Evolutionary conservation across 164 flowering plant species (phyloP), one percentile per base, ranked within the genome.

Genomic region (Saururus chinensis): DNA sequence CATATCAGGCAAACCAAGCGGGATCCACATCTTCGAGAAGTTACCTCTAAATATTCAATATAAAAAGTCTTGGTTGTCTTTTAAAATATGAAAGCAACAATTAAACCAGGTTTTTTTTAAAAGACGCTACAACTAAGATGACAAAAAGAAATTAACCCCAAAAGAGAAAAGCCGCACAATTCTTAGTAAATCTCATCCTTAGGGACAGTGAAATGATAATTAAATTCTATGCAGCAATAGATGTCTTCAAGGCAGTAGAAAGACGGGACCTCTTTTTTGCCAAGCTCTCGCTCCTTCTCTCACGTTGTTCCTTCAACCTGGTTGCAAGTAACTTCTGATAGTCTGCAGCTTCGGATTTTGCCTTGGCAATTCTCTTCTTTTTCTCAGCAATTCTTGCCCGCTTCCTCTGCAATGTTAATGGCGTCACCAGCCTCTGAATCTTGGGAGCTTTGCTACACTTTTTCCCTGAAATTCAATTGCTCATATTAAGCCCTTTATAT

Each of bases 191-290:
- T n/a, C n/a, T n/a, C n/a, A n/a, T n/a, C n/a, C n/a, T n/a, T n/a
- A n/a, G n/a, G n/a, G n/a, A n/a, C n/a, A n/a, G n/a, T n/a, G n/a
- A n/a, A n/a, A n/a, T n/a, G n/a, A n/a, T n/a, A n/a, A n/a, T n/a
- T n/a, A n/a, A n/a, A n/a, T n/a, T n/a, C n/a, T n/a, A n/a, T n/a
- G 75, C 72, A 0, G 69, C 71, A 66, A 69, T 58, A 42, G 80
- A 74, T 24, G 80, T 79, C 75, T 76, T 81, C 1, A 81, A 72
- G 25, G 82, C 84, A 41, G 74, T 70, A 59, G 84, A 81, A 55
- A 81, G 82, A 21, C 74, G 73, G 59, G 81, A 81, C 42, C 84
- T 71, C 74, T 63, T 81, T 77, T 73, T 78, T n/a, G 81, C 81
- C 49, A 78, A 66, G 59, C 81, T 78, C 71, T 81, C 78, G 21